Conservation (phyloP, 2,329 filamentous ascomycete genomes). For the Sclerotinia spermophila region DNA sequence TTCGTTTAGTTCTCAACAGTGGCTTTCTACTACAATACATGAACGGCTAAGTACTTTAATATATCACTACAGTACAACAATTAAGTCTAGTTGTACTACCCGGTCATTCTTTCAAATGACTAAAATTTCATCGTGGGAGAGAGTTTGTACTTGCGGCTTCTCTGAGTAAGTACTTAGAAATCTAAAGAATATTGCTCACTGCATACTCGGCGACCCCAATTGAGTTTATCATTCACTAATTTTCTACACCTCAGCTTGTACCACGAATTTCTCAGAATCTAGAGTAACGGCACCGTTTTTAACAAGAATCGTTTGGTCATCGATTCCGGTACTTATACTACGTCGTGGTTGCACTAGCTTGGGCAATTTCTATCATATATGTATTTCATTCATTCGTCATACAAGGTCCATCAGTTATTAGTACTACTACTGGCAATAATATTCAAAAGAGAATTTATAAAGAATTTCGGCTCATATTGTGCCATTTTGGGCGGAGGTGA, state of each 20-base stretch:
- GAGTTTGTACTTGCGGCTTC: no score
- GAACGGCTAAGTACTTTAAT: not conserved
- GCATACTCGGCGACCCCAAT: not conserved
- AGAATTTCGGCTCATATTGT: not conserved
- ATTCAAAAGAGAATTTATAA: not conserved
- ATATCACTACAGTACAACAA: not conserved
- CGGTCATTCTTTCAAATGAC: not conserved
- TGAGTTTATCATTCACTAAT: no score
- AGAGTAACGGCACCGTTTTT: not conserved
- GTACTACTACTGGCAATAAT: not conserved
- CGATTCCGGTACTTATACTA: not conserved
- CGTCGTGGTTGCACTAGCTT: not conserved
- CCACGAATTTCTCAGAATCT: not conserved
- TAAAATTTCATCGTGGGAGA: not conserved
- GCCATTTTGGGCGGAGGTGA: not conserved
- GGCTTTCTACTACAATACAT: not conserved
- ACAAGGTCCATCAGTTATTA: not conserved
- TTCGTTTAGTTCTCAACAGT: not conserved
- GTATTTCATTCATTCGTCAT: not conserved
- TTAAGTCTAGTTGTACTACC: not conserved
- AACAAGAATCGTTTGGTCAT: not conserved
- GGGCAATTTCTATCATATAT: not conserved
- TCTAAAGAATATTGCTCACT: not conserved
- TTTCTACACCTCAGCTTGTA: not conserved
- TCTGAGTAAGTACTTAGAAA: not conserved